Evolutionary conservation across 1,284 basidiomycete species (phyloP), one percentile per base, ranked within the genome.

Genomic region (Naganishia albida): DNA sequence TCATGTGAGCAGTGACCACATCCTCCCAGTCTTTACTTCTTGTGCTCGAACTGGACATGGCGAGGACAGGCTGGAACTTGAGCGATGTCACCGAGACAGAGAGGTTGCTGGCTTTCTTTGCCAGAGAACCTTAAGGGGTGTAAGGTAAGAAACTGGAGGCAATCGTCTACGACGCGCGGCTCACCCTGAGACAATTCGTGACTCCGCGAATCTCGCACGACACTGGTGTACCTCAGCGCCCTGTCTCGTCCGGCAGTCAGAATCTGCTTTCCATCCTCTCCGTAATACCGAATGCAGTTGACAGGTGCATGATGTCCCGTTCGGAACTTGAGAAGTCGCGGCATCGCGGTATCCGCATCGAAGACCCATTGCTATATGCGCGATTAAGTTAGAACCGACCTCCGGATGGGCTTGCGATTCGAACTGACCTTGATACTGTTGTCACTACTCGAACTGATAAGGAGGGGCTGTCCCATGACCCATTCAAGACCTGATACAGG

Each of bases 21-120:
- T 99, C 93, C 74, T 98, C 95, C 96, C 96, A 99, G 71, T 99
- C 94, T 75, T 93, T 94, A 20, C 91, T 84, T 25, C 93, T 85
- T 3, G 88, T 85, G 2, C 86, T 84, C 4, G 91, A 93, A 78
- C 87, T 89, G 0, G 91, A 86, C 12, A 98, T 79, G 8, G 88
- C 83, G 6, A 86, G 87, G 46, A 94, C 84, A 0, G 90, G 83
- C 13, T 91, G 87, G 70, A 90, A 86, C 76, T 95, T 95, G 62
- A 96, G 83, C 0, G 87, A 88, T 3, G 88, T 83, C 1, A 92
- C 80, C 0, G 91, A 87, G 34, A 92, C 87, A 8, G 90, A 90
- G 2, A 94, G 82, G 1, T 85, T 85, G 0, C 87, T 85, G 1
- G 93, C 89, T 77, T 91, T 93, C 78, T 91, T 93, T 7, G 84